Percentiles rank a stretch among this genome's conserved stretches.
Conservation (phyloP, 768 basidiomycete genomes). For the Postia placenta region DNA sequence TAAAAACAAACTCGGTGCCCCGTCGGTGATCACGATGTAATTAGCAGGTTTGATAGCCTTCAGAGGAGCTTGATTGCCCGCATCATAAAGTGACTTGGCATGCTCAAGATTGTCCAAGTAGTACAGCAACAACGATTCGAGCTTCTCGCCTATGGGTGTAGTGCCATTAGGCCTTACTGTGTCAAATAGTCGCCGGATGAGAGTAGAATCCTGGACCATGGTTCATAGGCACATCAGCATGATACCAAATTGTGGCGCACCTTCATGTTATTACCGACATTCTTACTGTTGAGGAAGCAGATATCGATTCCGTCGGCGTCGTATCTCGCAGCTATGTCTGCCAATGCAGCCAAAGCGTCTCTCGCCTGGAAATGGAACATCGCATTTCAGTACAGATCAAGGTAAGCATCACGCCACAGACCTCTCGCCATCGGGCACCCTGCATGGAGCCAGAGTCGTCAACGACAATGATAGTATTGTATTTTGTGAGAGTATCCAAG, state of each 20-base stretch:
- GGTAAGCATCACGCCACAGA: conserved; percentile 14
- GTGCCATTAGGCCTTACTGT: conserved; percentile 36
- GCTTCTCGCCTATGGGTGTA: conserved; percentile 39
- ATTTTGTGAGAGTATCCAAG: conserved; percentile 34
- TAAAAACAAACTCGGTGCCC: conserved; percentile 43
- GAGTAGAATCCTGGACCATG: conserved; percentile 27
- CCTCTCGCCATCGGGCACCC: conserved; percentile 44
- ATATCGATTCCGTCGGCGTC: conserved; percentile 59
- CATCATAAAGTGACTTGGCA: conserved; percentile 22
- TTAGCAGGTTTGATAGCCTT: conserved; percentile 48
- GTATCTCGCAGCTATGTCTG: conserved; percentile 41
- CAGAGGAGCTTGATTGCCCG: conserved; percentile 15
- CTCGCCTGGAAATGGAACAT: conserved; percentile 30
- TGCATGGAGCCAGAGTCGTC: conserved; percentile 60
- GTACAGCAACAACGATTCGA: conserved; percentile 32
- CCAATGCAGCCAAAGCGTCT: conserved; percentile 42
- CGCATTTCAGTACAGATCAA: background rate
- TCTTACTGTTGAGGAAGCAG: conserved; percentile 45
- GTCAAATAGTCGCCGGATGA: conserved; percentile 37
- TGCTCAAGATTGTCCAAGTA: conserved; percentile 31
- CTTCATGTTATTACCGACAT: conserved; percentile 31
- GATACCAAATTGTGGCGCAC: conserved; percentile 16
- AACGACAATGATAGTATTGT: conserved; percentile 53
- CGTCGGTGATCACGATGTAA: conserved; percentile 58
- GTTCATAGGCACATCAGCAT: background rate